A percentile compares a stretch with the other conserved stretches of the same genome.
Evolutionary conservation across 768 basidiomycete genomes (phyloP).

Genomic region (Suillus decipiens): DNA sequence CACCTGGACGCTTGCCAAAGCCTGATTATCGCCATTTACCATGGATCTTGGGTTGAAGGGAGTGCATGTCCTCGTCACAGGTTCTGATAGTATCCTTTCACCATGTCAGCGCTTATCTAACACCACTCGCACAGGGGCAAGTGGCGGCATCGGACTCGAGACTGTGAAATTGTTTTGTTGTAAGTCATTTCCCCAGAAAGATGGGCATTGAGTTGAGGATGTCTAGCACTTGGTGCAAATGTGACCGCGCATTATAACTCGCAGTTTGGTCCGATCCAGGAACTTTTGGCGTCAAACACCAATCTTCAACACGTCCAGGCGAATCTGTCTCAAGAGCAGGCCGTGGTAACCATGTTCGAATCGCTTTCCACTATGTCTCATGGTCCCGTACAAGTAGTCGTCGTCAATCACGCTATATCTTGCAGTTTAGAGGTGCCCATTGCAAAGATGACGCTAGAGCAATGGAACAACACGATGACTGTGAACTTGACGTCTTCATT

Average conservation of each 20-base stretch:
- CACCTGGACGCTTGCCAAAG: neutral
- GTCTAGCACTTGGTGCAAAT: slow-evolving; percentile 64
- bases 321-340: slow-evolving; percentile 57
- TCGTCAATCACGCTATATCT: slow-evolving; percentile 66
- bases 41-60: slow-evolving; percentile 61
- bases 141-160: slow-evolving; percentile 73
- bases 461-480: slow-evolving; percentile 62
- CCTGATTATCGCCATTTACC: neutral
- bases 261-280: slow-evolving; percentile 42
- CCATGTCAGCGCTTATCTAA: neutral
- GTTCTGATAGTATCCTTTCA: slow-evolving; percentile 29
- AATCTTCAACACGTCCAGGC: slow-evolving; percentile 46
- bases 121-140: slow-evolving; percentile 51
- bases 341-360: slow-evolving; percentile 53
- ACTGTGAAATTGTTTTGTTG: slow-evolving; percentile 59
- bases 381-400: slow-evolving; percentile 54
- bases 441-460: slow-evolving; percentile 57
- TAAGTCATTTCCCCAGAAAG: slow-evolving; percentile 27
- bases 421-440: slow-evolving; percentile 48
- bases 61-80: slow-evolving; percentile 72
- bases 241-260: slow-evolving; percentile 75
- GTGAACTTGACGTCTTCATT: slow-evolving; percentile 70
- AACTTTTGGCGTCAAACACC: slow-evolving; percentile 39
- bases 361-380: slow-evolving; percentile 38
- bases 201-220: neutral